Base-by-base conservation (phyloP, 2,329 filamentous ascomycete species). In the Neofusicoccum parvum region DNA sequence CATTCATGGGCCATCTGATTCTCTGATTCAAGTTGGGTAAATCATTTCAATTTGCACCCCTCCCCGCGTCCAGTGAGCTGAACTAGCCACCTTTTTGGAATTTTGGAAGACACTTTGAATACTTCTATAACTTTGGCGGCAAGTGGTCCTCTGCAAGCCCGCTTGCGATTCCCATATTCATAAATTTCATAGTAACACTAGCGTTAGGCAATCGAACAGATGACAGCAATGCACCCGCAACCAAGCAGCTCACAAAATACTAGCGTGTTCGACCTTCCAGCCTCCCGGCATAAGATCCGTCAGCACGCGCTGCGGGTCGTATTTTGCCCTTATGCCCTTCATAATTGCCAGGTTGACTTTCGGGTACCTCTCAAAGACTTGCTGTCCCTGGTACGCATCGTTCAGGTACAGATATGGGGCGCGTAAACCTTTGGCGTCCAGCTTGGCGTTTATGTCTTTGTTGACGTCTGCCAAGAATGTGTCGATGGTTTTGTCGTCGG, bases 301-400 rank as follows among this genome's bases (percentile, higher is more conserved):
- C 32, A 74, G 76, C 0, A 74, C 65, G 20, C 69, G 69, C 2
- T 68, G 63, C 2, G 72, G 73, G 63, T 78, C 75, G 45, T 76
- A 76, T 64, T 72, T 71, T 1, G 62, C 60, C 50, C 75, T 73
- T 48, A 76, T 72, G 36, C 53, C 17, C 58, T 74, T 69, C 62
- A 77, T 48, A 37, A 65, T 69, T 51, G 67, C 62, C 53, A 77
- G 37, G 65, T 77, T 76, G 2, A 65, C 62, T 14, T 70, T 70
- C 27, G 71, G 72, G 54, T 76, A 78, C 43, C 70, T 68, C 12
- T 70, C 63, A 23, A 73, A 74, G 2, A 74, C 65, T 0, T 67
- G 68, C 60, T 73, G 72, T 17, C 72, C 69, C 45, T 69, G 68
- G 20, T 73, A 71, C 3, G 70, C 69, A 58, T 77, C 69, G 32